Base-by-base conservation (phyloP, 1,284 basidiomycete species). In the Puccinia brachypodii region DNA sequence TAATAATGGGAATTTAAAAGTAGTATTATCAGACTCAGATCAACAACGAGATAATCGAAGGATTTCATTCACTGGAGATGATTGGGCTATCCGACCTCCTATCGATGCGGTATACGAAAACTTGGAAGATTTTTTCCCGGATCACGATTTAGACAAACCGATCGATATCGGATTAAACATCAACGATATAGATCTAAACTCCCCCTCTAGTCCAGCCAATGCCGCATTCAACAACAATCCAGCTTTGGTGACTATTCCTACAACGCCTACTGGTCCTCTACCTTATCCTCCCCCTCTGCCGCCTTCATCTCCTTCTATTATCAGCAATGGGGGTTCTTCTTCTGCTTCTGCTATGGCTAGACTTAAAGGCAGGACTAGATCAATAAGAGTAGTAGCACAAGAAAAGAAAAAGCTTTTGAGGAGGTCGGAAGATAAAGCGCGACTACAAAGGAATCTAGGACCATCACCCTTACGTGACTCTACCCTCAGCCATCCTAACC, bases 131-230 rank as follows among this genome's bases (percentile, higher is more conserved):
- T 98, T 94, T 89, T 99, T 99, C 89, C 96, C 96, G 0, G 92
- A 93, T 84, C 94, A 98, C 86, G 96, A 99, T 86, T 90, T 99
- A 73, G 97, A 99, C 87, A 93, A 94, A 86, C 96, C 96, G 0
- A 92, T 99, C 82, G 93, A 82, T 33, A 75, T 98, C 81, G 96
- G 98, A 84, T 90, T 86, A 3, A 87, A 92, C 7, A 89, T 89
- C 14, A 91, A 92, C 0, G 2, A n/a, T n/a, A n/a, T n/a, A n/a
- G 86, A 85, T 0, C 93, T 92, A 0, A 88, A 90, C 42, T 89
- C 89, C 19, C 93, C 94, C 38, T 89, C 86, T 6, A 82, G 80
- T 71, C 80, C 80, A 9, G 53, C 53, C 33, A 16, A 71, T 38
- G n/a, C 16, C 40, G n/a, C 31, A 13, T 8, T 33, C 33, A 33